Evolutionary conservation across 352 stramenopile species (phyloP), one percentile per base, ranked within the genome.

Genomic region (Phytophthora constricta): DNA sequence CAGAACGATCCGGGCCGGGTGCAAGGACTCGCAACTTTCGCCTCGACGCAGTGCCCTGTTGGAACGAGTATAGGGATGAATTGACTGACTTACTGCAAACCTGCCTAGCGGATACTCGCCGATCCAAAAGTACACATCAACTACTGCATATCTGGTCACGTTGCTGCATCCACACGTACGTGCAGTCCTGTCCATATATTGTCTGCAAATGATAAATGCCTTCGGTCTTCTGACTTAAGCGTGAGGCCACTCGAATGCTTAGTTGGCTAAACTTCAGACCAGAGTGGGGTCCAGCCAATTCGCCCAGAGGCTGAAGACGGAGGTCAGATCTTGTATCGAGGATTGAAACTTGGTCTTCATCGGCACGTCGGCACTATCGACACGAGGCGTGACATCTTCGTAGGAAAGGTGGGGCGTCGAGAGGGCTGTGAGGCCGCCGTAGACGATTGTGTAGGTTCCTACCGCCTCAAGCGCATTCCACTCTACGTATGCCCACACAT

Each of bases 291-390:
- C 20, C 19, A 55, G 50, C 56, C 56, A 63, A 19, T 28, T 28
- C 13, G 48, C 5, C 56, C 56, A 63, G 13, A 27, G 19, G 3
- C 22, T 50, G 56, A 55, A 49, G 3, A 23, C 42, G 1, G 16
- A 9, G 4, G 2, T 20, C 9, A 63, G 16, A 7, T 56, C 33
- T 16, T 16, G 4, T 20, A 14, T 22, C 16, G 56, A 50, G 0
- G 52, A n/a, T 19, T 7, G 22, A 17, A 68, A 62, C 17, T 26
- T 42, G 50, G 60, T 56, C 43, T 68, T 20, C 33, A 54, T 62
- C 9, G 25, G 5, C 19, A 19, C 16, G 19, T 57, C 50, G n/a
- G 3, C 16, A 31, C 50, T 57, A 20, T 7, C 26, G 13, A 25
- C 28, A 45, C 5, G 17, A 39, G 41, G n/a, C 4, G 28, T n/a